Evolutionary conservation across 1,284 basidiomycete species (phyloP).

Genomic region (Omphalotus olearius): DNA sequence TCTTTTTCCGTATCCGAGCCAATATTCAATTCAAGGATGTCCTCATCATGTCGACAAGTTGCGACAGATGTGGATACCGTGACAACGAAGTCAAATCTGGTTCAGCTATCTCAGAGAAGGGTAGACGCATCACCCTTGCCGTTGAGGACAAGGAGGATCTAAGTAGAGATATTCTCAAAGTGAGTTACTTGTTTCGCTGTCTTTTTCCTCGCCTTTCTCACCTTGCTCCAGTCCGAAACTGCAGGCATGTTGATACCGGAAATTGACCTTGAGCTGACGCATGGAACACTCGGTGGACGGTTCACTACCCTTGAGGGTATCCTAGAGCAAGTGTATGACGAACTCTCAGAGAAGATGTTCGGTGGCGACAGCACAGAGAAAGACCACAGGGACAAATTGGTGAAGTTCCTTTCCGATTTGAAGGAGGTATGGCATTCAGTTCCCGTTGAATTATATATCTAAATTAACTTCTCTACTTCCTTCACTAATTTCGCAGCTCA

Average conservation of each 20-base stretch:
- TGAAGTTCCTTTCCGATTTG: constrained; percentile 75
- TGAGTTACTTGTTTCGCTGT: constrained; percentile 22
- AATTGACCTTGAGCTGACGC: constrained; percentile 88
- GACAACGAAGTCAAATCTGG: constrained; percentile 99
- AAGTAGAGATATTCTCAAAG: constrained; percentile 93
- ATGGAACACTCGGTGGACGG: constrained; percentile 95
- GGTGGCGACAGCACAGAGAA: constrained; percentile 68
- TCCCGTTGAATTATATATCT: neutral
- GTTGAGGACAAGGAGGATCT: constrained; percentile 94
- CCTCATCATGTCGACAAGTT: constrained; percentile 98
- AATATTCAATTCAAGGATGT: constrained; percentile 61
- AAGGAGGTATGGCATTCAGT: constrained; percentile 53
- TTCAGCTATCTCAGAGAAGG: constrained; percentile 80
- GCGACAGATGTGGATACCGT: constrained; percentile 90
- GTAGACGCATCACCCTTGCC: constrained; percentile 85
- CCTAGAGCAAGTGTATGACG: constrained; percentile 92
- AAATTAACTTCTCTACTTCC: neutral
- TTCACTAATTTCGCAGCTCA: constrained; percentile 51
- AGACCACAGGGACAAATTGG: constrained; percentile 46
- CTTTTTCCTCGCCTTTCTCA: neutral
- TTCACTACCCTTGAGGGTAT: constrained; percentile 98
- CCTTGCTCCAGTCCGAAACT: constrained; percentile 71
- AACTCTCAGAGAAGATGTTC: constrained; percentile 90
- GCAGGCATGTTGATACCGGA: constrained; percentile 91
- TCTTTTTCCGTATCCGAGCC: constrained; percentile 2